Conservation (phyloP, 2,329 filamentous ascomycete genomes). For the Aphanoascus verrucosus region DNA sequence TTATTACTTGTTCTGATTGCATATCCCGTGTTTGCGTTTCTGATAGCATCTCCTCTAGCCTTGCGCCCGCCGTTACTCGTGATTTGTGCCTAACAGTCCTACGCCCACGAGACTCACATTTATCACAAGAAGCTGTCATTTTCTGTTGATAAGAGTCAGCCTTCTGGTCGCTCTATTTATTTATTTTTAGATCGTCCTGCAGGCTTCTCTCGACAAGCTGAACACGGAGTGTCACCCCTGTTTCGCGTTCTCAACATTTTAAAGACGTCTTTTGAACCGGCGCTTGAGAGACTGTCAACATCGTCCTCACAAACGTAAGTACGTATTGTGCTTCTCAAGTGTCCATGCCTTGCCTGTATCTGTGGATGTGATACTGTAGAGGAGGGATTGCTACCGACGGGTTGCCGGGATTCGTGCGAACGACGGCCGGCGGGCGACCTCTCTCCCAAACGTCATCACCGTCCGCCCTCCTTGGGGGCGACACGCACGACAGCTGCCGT, state of each 20-base stretch:
- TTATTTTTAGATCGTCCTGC: constrained; percentile 12
- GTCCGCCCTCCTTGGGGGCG: not conserved
- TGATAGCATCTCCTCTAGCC: too few relatives aligned
- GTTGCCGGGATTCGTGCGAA: constrained; percentile 2
- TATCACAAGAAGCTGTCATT: not conserved
- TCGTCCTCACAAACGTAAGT: not conserved
- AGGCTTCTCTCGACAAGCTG: not conserved
- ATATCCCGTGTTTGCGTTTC: too few relatives aligned
- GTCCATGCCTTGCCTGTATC: not conserved
- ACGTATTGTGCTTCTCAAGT: not conserved
- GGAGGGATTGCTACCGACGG: not conserved
- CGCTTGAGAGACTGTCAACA: not conserved
- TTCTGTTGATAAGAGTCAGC: not conserved
- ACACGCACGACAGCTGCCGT: not conserved
- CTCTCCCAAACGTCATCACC: constrained; percentile 4
- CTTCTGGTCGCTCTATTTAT: not conserved
- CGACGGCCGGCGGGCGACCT: not conserved
- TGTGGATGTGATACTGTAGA: not conserved
- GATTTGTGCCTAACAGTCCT: too few relatives aligned
- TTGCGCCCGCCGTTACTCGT: too few relatives aligned
- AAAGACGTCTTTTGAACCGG: not conserved
- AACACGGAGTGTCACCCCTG: constrained; percentile 5
- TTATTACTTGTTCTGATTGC: too few relatives aligned
- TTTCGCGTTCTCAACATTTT: constrained; percentile 4
- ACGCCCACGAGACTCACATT: too few relatives aligned